phyloP scores from a whole-genome alignment of 2,329 filamentous ascomycete genomes.

The Claviceps pusilla region DNA sequence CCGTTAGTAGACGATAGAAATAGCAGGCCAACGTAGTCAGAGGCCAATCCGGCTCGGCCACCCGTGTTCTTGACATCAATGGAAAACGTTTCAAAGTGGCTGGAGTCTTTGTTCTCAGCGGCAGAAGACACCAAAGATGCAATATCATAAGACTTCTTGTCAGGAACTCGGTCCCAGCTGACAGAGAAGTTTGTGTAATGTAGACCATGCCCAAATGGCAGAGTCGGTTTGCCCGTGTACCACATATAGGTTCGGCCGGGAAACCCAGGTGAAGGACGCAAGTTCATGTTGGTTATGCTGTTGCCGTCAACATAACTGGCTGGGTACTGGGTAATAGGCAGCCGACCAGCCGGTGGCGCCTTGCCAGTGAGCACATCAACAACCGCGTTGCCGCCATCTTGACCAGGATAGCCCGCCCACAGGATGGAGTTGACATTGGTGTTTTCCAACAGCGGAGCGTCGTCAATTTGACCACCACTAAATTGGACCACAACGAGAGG shows the following conservation, averaged over 20 bases:
- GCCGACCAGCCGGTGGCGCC: slow-evolving; percentile 34
- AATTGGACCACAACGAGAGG: slow-evolving; percentile 37
- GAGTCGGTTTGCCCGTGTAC: slow-evolving; percentile 35
- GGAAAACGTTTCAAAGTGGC: background rate
- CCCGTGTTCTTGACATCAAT: background rate
- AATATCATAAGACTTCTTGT: background rate
- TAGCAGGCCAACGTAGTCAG: slow-evolving; percentile 8
- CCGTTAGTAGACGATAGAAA: slow-evolving; percentile 8
- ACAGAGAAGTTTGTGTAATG: slow-evolving; percentile 40
- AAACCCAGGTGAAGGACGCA: slow-evolving; percentile 29
- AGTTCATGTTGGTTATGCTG: slow-evolving; percentile 39
- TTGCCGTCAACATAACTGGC: slow-evolving; percentile 33
- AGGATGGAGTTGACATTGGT: slow-evolving; percentile 34
- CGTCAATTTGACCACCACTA: slow-evolving; percentile 39
- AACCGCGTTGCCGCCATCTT: slow-evolving; percentile 41
- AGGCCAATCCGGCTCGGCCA: slow-evolving; percentile 1
- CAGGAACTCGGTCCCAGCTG: slow-evolving; percentile 3
- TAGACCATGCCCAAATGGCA: slow-evolving; percentile 39
- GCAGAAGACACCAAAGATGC: background rate
- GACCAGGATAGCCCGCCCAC: slow-evolving; percentile 46
- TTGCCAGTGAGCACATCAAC: slow-evolving; percentile 38
- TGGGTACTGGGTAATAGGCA: slow-evolving; percentile 42
- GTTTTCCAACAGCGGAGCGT: slow-evolving; percentile 30
- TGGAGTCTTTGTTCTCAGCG: background rate
- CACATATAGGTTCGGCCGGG: slow-evolving; percentile 45